Conservation (phyloP, 441 rosid genomes). For the Capsella rubella region DNA sequence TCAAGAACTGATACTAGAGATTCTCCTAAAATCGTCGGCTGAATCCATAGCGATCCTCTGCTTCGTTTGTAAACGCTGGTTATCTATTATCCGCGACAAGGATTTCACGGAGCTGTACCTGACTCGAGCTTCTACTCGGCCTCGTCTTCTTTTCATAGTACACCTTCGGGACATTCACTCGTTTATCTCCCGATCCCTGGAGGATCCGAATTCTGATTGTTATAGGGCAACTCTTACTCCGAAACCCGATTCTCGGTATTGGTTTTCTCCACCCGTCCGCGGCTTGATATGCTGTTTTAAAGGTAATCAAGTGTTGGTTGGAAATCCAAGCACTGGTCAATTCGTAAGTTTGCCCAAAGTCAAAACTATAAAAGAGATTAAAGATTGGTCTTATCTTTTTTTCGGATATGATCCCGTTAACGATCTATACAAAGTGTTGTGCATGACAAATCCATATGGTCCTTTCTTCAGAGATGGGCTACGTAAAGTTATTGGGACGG, state of each 20-base stretch:
- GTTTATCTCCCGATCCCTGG: not conserved
- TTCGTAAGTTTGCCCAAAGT: not conserved
- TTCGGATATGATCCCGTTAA: not conserved
- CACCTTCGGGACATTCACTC: not conserved
- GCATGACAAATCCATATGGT: not conserved
- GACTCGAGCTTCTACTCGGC: not conserved
- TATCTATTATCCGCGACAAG: not conserved
- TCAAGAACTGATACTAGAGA: not conserved
- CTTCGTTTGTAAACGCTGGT: not conserved
- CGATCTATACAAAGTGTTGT: constrained; percentile 9
- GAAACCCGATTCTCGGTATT: not conserved
- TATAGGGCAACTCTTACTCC: not conserved
- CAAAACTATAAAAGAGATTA: not conserved
- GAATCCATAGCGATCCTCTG: not conserved
- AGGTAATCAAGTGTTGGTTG: not conserved
- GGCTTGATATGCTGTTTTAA: constrained; percentile 4
- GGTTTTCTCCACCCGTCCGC: not conserved
- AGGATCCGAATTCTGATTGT: not conserved
- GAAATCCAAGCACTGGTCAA: constrained; percentile 15
- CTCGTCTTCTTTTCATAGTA: constrained; percentile 10
- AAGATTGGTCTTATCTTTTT: not conserved
- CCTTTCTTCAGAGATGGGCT: not conserved
- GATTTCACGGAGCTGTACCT: constrained; percentile 1
- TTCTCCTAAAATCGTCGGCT: not conserved
- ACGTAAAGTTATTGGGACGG: not conserved